These are phyloP conservation scores for Euphorbia tirucalli DNA, from an alignment of 345 rosid genomes.

Conservation along the genomic window DNA sequence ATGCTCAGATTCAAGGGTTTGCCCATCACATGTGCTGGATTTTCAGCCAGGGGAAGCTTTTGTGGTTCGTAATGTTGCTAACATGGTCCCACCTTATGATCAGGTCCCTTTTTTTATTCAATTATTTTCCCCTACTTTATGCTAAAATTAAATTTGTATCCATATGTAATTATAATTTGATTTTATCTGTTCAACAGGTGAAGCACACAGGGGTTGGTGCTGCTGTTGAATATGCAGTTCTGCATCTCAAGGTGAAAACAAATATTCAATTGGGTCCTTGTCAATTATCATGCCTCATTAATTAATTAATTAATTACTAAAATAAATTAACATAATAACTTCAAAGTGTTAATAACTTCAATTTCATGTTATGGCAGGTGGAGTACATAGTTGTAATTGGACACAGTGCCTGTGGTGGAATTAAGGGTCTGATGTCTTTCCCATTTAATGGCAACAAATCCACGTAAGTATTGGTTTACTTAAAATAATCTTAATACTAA, in stretches of 20 bases:
- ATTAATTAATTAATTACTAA: neutral
- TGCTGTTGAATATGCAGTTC: slow-evolving; percentile 87
- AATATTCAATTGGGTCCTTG: neutral
- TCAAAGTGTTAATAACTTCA: too few species aligned
- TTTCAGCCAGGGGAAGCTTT: slow-evolving; percentile 96
- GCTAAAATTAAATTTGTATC: too few species aligned
- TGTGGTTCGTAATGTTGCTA: slow-evolving; percentile 79
- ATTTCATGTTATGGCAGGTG: slow-evolving; percentile 42
- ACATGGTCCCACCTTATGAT: slow-evolving; percentile 30
- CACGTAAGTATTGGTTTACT: slow-evolving; percentile 40
- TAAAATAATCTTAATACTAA: too few species aligned
- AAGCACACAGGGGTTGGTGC: slow-evolving; percentile 70
- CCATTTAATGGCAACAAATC: slow-evolving; percentile 60
- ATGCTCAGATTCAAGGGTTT: slow-evolving; percentile 93
- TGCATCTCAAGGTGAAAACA: slow-evolving; percentile 77
- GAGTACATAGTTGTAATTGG: slow-evolving; percentile 81
- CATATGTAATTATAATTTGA: neutral
- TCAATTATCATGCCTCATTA: too few species aligned
- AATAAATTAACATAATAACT: too few species aligned
- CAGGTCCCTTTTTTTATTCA: slow-evolving; percentile 1
- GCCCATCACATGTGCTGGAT: slow-evolving; percentile 85
- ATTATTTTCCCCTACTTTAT: too few species aligned
- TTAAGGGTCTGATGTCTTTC: slow-evolving; percentile 93
- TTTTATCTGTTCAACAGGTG: slow-evolving; percentile 17
- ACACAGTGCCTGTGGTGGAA: slow-evolving; percentile 95